Base-by-base conservation (phyloP, 306 rosid species). In the Carpinus fangiana region DNA sequence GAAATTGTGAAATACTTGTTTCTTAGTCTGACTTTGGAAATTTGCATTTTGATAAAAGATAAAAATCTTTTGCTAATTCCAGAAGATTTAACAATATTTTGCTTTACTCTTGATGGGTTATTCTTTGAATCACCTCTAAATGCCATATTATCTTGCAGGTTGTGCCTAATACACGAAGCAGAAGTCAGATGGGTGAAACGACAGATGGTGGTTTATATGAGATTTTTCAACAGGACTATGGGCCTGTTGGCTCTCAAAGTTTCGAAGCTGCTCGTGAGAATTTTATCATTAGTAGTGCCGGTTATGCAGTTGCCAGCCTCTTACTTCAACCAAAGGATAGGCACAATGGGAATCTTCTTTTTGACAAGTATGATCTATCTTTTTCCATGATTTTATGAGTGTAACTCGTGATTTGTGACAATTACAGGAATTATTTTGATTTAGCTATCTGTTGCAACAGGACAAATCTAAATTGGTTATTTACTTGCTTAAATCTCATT, bases 171-270 rank as follows among this genome's bases (percentile, higher is more conserved):
- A 82, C 96, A 9, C 92, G 98, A 51, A 95, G 97, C 82, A 83
- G 97, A 91, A 93, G 98, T 84, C 99, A 95, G 88, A 95, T 95
- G 99, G 99, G 99, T 52, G 99, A 95, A 86, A 92, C 94, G 48
- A 95, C 99, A 16, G 99, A 95, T 78, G 99, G 99, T 47, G 99
- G 99, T 72, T 84, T 95, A 88, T 86, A 88, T 65, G 99, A 95
- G 90, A 91, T 95, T 83, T 95, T 95, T 83, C 98, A 95, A 72
- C 99, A 95, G 84, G 98, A 93, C 82, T 91, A 79, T 5, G 98
- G 99, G 34, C 96, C 99, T 74, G 98, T 93, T 16, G 95, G 98
- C 52, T 84, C 98, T 82, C 60, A 89, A 31, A 86, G 79, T 76
- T 95, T 95, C 67, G 99, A 95, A 87, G 90, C 94, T 70, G 99